Evolutionary conservation across 2,329 filamentous ascomycete genomes (phyloP), one percentile per base, ranked within the genome.

Genomic region (Colletotrichum sp.): DNA sequence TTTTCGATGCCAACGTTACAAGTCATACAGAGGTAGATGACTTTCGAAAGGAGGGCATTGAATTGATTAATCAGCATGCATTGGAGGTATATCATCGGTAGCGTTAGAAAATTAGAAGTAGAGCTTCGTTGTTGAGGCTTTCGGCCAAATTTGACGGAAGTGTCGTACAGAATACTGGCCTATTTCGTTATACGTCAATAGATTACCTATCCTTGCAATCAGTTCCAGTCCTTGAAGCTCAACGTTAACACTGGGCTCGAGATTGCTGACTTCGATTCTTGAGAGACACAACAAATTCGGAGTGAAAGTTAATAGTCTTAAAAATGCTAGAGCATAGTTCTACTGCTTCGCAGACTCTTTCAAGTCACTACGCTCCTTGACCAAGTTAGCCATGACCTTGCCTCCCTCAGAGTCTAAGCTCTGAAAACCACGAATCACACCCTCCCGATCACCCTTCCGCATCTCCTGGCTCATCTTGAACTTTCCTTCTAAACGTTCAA

Each of bases 391-490:
- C 76, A 87, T 83, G 3, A 78, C 78, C 26, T 75, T 63, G 1
- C 79, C 85, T 18, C 78, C 73, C 7, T 86, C 83, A 0, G 83
- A 81, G 0, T 77, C 80, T 30, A 87, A 36, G 0, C 59, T 76
- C 44, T 84, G 82, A 75, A 94, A 93, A 0, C 92, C 92, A 5
- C 88, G 80, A 6, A 92, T 83, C 0, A 93, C 89, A 1, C 92
- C 92, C n/a, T 89, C 82, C 0, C 88, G 81, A 79, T 93, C 92
- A 0, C 86, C 90, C 3, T 81, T 79, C 0, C 81, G 72, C 86
- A 88, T 86, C 79, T 93, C 92, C 83, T 93, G 92, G 78, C 90
- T 93, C 92, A 93, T 92, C 85, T 94, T 93, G 78, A 90, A 92
- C 84, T 92, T 93, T 10, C 92, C 92, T 57, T 89, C 88, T 30